Conservation (phyloP, 139 green algal species). For the Spirogloea muscicola region DNA sequence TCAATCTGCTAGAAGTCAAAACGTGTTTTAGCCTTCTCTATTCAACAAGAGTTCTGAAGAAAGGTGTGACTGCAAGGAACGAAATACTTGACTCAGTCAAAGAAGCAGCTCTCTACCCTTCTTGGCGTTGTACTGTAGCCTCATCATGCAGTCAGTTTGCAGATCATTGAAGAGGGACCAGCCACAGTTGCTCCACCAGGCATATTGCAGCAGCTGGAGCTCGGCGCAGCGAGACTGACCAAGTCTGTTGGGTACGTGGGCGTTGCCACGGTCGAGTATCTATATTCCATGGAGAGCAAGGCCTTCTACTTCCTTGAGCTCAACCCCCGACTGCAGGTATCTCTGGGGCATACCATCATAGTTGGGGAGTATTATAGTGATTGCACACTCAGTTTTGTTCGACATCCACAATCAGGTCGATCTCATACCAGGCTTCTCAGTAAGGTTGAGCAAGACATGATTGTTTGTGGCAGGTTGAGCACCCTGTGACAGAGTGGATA, state of each 20-base stretch:
- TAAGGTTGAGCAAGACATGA: slow-evolving; percentile 49
- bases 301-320: slow-evolving; percentile 97
- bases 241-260: slow-evolving; percentile 73
- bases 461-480: slow-evolving; percentile 71
- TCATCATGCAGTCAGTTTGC: too few species aligned
- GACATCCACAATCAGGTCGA: too few species aligned
- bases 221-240: slow-evolving; percentile 75
- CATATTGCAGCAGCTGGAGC: slow-evolving; percentile 58
- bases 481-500: slow-evolving; percentile 97
- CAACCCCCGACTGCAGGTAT: slow-evolving; percentile 89
- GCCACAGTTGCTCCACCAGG: slow-evolving; percentile 61
- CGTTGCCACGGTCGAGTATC: slow-evolving; percentile 92
- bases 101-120: too few species aligned
- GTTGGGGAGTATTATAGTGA: too few species aligned
- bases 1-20: not conserved
- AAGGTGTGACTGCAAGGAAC: too few species aligned
- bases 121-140: not conserved
- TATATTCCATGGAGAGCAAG: slow-evolving; percentile 78
- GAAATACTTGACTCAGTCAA: too few species aligned
- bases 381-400: too few species aligned
- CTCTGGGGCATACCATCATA: too few species aligned
- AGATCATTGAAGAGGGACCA: slow-evolving; percentile 90
- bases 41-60: too few species aligned
- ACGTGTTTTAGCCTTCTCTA: not conserved
- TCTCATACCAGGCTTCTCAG: too few species aligned